Percentiles rank a stretch among this genome's conserved stretches.
phyloP scores from a whole-genome alignment of 129 eudicot species.

The Centrapalus pauciflorus region DNA sequence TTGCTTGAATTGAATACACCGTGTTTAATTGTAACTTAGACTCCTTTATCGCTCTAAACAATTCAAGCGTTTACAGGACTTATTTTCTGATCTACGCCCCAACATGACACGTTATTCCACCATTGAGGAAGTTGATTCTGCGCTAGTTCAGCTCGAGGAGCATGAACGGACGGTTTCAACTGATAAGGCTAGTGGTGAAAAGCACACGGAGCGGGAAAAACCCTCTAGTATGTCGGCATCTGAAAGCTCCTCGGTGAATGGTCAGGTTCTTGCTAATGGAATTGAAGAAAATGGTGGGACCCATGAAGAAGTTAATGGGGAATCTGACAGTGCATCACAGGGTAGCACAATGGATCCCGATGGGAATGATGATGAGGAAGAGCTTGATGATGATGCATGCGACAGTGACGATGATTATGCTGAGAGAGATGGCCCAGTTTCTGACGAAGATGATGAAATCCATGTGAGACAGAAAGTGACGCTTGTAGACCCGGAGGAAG shows the following conservation, averaged over 20 bases:
- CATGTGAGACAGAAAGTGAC: slow-evolving; percentile 80
- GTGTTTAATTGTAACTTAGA: neutral
- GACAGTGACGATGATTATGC: slow-evolving; percentile 76
- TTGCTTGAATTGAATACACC: neutral
- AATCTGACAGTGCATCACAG: slow-evolving; percentile 73
- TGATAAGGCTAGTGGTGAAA: slow-evolving; percentile 60
- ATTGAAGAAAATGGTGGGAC: slow-evolving; percentile 65
- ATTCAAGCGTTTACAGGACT: slow-evolving; percentile 50
- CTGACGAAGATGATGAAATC: slow-evolving; percentile 87
- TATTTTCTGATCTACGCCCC: slow-evolving; percentile 88
- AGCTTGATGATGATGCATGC: slow-evolving; percentile 60
- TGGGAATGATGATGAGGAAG: slow-evolving; percentile 66
- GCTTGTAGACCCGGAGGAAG: slow-evolving; percentile 78
- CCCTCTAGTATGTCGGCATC: slow-evolving; percentile 37
- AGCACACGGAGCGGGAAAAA: slow-evolving; percentile 54
- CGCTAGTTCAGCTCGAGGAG: slow-evolving; percentile 76
- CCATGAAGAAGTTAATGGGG: slow-evolving; percentile 58
- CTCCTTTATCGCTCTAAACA: no score
- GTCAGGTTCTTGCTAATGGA: slow-evolving; percentile 55
- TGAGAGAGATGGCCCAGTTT: slow-evolving; percentile 50
- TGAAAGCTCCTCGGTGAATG: slow-evolving; percentile 43
- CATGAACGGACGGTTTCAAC: slow-evolving; percentile 49
- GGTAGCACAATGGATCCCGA: slow-evolving; percentile 65
- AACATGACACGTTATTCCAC: slow-evolving; percentile 82
- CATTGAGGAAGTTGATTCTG: slow-evolving; percentile 73